Base-by-base conservation (phyloP, 306 rosid genomes). In the Spatholobus suberectus region DNA sequence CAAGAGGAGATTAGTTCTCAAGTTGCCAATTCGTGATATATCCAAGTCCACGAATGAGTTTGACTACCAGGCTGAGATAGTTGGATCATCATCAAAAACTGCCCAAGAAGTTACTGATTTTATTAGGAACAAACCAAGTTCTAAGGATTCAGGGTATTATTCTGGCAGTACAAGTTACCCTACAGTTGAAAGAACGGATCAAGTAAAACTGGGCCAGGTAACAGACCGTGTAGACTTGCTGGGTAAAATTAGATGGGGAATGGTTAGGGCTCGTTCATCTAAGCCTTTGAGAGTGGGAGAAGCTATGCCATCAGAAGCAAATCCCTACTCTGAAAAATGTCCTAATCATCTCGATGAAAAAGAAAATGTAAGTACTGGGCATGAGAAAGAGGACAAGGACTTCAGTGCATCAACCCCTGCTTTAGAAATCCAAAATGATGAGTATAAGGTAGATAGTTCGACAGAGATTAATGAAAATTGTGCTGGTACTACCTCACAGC, bases 171-270 rank as follows among this genome's bases (percentile, higher is more conserved):
- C 62, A 83, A 81, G 80, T 67, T 43, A 72, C 88, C 78, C 55
- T 38, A 67, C 80, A 49, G 57, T 70, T 78, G 89, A 85, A 78
- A 81, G 86, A 86, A 26, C 59, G 18, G 87, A 85, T 83, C 86
- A 80, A 81, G 83, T 73, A 67, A 86, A 70, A 69, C 62, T 62
- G 35, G 83, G 79, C 43, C 83, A 66, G 58, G 79, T 18, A 62
- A 79, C 74, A 44, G 88, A 85, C 55, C 84, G 75, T 82, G 68
- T 87, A 29, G 79, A 85, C 73, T 71, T 89, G 82, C 85, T 91
- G 75, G 91, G 89, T 71, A 79, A 87, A 71, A 87, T 94, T 65
- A 92, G 87, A 86, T 96, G 99, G 99, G 98, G 97, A 71, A 88
- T 87, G 74, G 92, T 84, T 83, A 91, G 90, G 90, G 89, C 90